Evolutionary conservation across 331 rosid species (phyloP).

Genomic region (Quercus tomentella): DNA sequence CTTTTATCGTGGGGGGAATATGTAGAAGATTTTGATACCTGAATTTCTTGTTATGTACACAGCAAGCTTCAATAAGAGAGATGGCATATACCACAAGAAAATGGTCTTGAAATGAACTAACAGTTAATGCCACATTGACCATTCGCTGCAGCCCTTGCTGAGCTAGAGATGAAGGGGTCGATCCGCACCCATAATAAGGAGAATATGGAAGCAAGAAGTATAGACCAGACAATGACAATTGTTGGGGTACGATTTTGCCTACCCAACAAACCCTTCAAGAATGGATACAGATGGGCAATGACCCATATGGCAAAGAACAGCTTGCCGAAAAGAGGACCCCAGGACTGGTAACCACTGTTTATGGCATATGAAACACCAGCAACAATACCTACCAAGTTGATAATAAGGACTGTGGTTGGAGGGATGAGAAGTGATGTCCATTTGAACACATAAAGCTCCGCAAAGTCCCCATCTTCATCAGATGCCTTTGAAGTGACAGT

Average conservation of each 20-base stretch:
- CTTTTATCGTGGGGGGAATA: background rate
- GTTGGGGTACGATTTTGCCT: slow-evolving; percentile 96
- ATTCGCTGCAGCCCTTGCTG: slow-evolving; percentile 38
- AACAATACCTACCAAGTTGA: slow-evolving; percentile 87
- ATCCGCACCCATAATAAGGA: slow-evolving; percentile 98
- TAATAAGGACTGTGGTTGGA: slow-evolving; percentile 90
- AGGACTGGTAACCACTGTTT: slow-evolving; percentile 96
- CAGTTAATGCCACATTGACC: slow-evolving; percentile 94
- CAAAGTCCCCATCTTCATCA: slow-evolving; percentile 92
- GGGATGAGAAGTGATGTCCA: slow-evolving; percentile 99
- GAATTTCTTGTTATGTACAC: slow-evolving; percentile 52
- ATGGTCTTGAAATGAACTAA: slow-evolving; percentile 34
- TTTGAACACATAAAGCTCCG: slow-evolving; percentile 92
- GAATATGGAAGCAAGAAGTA: slow-evolving; percentile 95
- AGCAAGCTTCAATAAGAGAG: background rate
- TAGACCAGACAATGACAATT: slow-evolving; percentile 93
- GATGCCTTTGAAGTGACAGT: slow-evolving; percentile 95
- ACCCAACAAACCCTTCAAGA: slow-evolving; percentile 97
- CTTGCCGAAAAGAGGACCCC: slow-evolving; percentile 97
- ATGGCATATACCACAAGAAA: slow-evolving; percentile 5
- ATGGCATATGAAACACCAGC: slow-evolving; percentile 95
- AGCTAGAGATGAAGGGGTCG: slow-evolving; percentile 67
- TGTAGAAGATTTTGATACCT: slow-evolving; percentile 13
- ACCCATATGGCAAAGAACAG: slow-evolving; percentile 97
- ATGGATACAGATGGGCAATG: slow-evolving; percentile 92